Evolutionary conservation across 768 basidiomycete genomes (phyloP), one percentile per base, ranked within the genome.

Genomic region (Collybia mongolica): DNA sequence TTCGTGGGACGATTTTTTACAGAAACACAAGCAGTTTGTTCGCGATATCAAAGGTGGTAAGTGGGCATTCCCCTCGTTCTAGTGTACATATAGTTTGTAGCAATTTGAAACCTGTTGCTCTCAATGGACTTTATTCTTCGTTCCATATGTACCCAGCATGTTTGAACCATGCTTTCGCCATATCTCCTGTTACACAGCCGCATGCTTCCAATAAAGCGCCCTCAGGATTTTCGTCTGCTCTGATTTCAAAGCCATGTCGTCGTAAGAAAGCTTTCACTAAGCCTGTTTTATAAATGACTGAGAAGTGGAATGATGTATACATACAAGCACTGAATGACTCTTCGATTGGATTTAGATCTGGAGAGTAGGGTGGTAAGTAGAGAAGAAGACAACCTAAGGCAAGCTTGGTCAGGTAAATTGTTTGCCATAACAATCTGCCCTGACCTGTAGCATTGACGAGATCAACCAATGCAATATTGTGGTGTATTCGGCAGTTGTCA

Each of bases 331-430:
- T 59, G 39, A 69, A 70, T 3, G 55, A 60, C 46, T 70, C 68
- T 50, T 71, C 65, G 49, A 71, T 71, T 2, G 66, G 68, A 41
- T 67, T 71, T 22, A 70, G 55, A 44, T 71, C 66, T 2, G 63
- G 70, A 1, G 70, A 72, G 51, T 71, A 71, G 1, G 67, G 55
- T 6, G 66, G 68, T 1, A 69, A 54, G 49, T 53, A 71, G 2
- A 64, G 3, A 0, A 70, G 39, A 5, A 64, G 36, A 26, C 53
- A 54, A 8, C 55, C 55, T 44, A 7, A n/a, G n/a, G n/a, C n/a
- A n/a, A n/a, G n/a, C n/a, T n/a, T n/a, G n/a, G n/a, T n/a, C n/a
- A n/a, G n/a, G n/a, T n/a, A n/a, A n/a, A n/a, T n/a, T n/a, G n/a
- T n/a, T n/a, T n/a, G n/a, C n/a, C n/a, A n/a, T n/a, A n/a, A n/a